Conservation (phyloP, 768 basidiomycete genomes). For the Tremella mesenterica region DNA sequence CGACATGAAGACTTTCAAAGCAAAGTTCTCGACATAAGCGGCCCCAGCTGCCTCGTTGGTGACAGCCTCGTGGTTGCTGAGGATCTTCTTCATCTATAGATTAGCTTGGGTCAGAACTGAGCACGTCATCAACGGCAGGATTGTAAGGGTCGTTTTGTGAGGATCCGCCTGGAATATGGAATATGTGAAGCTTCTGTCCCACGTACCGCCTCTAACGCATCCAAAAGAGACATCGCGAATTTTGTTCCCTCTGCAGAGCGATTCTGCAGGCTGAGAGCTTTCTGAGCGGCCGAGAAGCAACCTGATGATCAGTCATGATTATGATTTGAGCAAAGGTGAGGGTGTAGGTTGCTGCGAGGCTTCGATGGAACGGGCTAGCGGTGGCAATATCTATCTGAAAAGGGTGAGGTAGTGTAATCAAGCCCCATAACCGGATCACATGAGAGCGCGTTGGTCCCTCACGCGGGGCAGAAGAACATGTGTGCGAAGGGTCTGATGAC, state of each 20-base stretch:
- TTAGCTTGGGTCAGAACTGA: not conserved
- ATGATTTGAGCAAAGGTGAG: not conserved
- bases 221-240: slow-evolving; percentile 66
- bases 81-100: slow-evolving; percentile 59
- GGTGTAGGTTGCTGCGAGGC: no score
- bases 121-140: not conserved
- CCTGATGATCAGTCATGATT: slow-evolving; percentile 48
- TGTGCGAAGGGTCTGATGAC: not conserved
- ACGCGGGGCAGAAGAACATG: not conserved
- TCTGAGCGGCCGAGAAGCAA: slow-evolving; percentile 83
- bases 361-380: no score
- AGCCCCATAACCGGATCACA: not conserved
- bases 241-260: slow-evolving; percentile 63
- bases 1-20: slow-evolving; percentile 70
- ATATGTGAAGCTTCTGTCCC: not conserved
- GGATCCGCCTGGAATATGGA: not conserved
- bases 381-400: not conserved
- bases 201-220: slow-evolving; percentile 57
- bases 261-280: slow-evolving; percentile 56
- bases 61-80: slow-evolving; percentile 68
- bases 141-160: not conserved
- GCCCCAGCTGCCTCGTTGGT: slow-evolving; percentile 72
- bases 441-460: not conserved
- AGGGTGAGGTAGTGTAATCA: not conserved
- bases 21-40: slow-evolving; percentile 93